phyloP scores from a whole-genome alignment of 495 filamentous ascomycete genomes.

The Melanomma pulvis-pyrius region DNA sequence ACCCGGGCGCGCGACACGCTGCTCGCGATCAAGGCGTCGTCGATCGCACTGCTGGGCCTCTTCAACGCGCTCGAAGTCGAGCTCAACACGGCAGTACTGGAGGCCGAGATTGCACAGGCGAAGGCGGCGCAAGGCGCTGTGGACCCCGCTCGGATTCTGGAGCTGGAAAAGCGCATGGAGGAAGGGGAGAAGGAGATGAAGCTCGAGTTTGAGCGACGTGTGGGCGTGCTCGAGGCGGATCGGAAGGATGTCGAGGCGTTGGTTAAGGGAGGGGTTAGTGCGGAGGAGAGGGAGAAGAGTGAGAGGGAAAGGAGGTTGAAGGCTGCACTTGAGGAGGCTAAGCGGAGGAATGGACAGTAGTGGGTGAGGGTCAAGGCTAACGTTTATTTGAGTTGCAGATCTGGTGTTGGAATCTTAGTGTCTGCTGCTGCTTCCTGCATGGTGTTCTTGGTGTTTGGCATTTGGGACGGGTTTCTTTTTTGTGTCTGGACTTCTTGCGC shows the following conservation, averaged over 20 bases:
- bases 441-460: too few species aligned
- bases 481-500: too few species aligned
- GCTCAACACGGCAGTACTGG: conserved; percentile 32
- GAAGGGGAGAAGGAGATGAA: conserved; percentile 31
- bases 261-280: conserved; percentile 27
- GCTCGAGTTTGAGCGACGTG: conserved; percentile 41
- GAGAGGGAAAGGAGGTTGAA: conserved; percentile 31
- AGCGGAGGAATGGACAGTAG: conserved; percentile 39
- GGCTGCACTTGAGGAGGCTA: conserved; percentile 38
- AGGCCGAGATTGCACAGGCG: conserved; percentile 39
- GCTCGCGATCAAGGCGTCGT: conserved; percentile 27
- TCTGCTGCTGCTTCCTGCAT: too few species aligned
- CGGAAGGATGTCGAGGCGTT: conserved; percentile 21
- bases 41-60: conserved; percentile 39
- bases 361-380: too few species aligned
- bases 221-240: conserved; percentile 38
- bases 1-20: conserved; percentile 33
- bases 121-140: conserved; percentile 23
- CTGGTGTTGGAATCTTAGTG: too few species aligned
- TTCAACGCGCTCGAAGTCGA: conserved; percentile 42
- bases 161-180: conserved; percentile 33
- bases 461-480: too few species aligned
- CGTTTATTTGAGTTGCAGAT: too few species aligned
- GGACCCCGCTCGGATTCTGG: conserved; percentile 28
- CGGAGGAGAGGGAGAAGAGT: conserved; percentile 21